These are phyloP conservation scores for Saccharomycopsis amapae DNA, from an alignment of 805 yeast genomes.

Conservation along the genomic window DNA sequence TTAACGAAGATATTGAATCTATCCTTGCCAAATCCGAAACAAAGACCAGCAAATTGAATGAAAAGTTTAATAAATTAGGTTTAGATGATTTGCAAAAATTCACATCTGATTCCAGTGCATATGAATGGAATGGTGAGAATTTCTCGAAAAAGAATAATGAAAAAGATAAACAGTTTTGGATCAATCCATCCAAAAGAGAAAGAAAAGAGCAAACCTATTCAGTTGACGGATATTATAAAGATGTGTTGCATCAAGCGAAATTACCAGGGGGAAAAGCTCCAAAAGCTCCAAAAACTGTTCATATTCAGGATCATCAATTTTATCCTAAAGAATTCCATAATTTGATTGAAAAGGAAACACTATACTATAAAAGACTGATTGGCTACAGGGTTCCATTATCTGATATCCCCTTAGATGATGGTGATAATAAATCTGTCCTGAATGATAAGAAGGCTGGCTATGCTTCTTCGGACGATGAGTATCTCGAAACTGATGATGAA, in stretches of 20 bases:
- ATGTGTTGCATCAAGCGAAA: slow-evolving; percentile 40
- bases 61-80: slow-evolving; percentile 78
- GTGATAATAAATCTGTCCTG: slow-evolving; percentile 4
- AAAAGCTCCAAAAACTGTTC: slow-evolving; percentile 56
- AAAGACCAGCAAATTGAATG: slow-evolving; percentile 71
- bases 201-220: slow-evolving; percentile 74
- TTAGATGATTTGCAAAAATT: slow-evolving; percentile 90
- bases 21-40: slow-evolving; percentile 76
- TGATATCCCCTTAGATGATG: slow-evolving; percentile 42
- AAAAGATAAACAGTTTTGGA: slow-evolving; percentile 48
- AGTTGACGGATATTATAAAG: slow-evolving; percentile 69
- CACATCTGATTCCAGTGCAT: slow-evolving; percentile 80
- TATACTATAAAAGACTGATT: slow-evolving; percentile 52
- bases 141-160: slow-evolving; percentile 35
- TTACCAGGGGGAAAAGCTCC: slow-evolving; percentile 32
- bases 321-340: slow-evolving; percentile 48
- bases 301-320: slow-evolving; percentile 69
- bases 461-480: not conserved
- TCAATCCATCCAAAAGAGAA: slow-evolving; percentile 69
- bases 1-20: slow-evolving; percentile 71
- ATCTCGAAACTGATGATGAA: slow-evolving; percentile 10
- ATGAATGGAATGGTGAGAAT: slow-evolving; percentile 94
- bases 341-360: slow-evolving; percentile 56
- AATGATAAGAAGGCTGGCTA: slow-evolving; percentile 22
- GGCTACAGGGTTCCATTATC: slow-evolving; percentile 50